Evolutionary conservation across 2,329 filamentous ascomycete genomes (phyloP), one percentile per base, ranked within the genome.

Genomic region (Scedosporium minutisporum): DNA sequence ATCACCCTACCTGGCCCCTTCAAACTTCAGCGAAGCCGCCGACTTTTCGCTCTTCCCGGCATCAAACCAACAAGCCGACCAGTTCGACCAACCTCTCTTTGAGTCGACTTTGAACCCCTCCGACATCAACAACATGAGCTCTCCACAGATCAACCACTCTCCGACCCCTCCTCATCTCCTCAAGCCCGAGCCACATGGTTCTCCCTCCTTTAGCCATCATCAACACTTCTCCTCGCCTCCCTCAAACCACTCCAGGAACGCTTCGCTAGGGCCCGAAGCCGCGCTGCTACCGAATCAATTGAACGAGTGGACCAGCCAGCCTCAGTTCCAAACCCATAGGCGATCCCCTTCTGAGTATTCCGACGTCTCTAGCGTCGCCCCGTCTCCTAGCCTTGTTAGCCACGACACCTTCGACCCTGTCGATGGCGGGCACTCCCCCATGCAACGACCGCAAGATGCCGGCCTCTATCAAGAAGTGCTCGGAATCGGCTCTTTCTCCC

Each of bases 311-410:
- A 78, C 33, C 33, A 38, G 68, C 51, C 78, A 80, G 63, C 74
- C 78, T 14, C 81, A 84, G 64, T 97, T 96, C 70, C 88, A 90
- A 67, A 81, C 84, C n/a, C 93, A 97, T 72, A 84, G 92, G 68
- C 86, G 93, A 69, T 87, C 85, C 44, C 90, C 91, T 1, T 97
- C 93, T n/a, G 93, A 97, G 68, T 91, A 88, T 69, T 96, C 92
- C 2, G 93, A 97, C 67, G 87, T 96, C 5, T 96, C 88, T 4
- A 96, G 91, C 18, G 90, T 87, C 16, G 87, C 90, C 23, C 89
- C 87, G 25, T 97, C 93, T 18, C 93, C 93, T 3, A 91, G 91
- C 70, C 76, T 96, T 63, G 83, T 83, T 29, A 88, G 88, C 67
- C 82, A 89, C 64, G 93, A 97, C 69, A 85, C 79, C 66, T 96